phyloP scores from a whole-genome alignment of 768 basidiomycete species.

The Pleurotus platypus region DNA sequence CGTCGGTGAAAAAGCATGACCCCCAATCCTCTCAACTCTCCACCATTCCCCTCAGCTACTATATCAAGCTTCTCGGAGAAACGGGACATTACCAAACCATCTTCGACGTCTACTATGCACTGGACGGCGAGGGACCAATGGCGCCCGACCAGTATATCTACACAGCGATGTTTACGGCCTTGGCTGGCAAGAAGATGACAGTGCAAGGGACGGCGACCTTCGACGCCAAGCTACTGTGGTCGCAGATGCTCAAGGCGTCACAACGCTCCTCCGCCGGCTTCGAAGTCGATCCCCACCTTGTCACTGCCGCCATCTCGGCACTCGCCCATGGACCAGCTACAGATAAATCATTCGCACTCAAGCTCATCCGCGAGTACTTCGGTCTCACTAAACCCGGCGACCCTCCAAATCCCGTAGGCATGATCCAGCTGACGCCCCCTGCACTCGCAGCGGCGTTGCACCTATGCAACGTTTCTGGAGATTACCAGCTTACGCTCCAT shows the following conservation, averaged over 20 bases:
- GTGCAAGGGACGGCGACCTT: slow-evolving; percentile 38
- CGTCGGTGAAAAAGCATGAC: slow-evolving; percentile 44
- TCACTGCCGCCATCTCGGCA: slow-evolving; percentile 49
- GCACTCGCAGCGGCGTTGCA: slow-evolving; percentile 52
- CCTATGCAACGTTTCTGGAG: slow-evolving; percentile 48
- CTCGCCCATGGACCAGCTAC: slow-evolving; percentile 50
- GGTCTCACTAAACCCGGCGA: slow-evolving; percentile 53
- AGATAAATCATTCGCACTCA: slow-evolving; percentile 67
- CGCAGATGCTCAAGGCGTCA: slow-evolving; percentile 51
- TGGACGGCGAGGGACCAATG: slow-evolving; percentile 63
- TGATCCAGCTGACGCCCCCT: slow-evolving; percentile 38
- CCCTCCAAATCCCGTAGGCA: slow-evolving; percentile 28
- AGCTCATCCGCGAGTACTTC: slow-evolving; percentile 58
- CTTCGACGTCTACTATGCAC: slow-evolving; percentile 70
- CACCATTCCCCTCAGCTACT: slow-evolving; percentile 50
- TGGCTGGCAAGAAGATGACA: slow-evolving; percentile 24
- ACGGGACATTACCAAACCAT: slow-evolving; percentile 59
- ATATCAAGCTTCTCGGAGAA: slow-evolving; percentile 65
- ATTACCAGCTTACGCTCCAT: slow-evolving; percentile 45
- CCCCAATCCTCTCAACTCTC: slow-evolving; percentile 44
- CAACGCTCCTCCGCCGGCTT: slow-evolving; percentile 39
- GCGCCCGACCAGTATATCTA: slow-evolving; percentile 59
- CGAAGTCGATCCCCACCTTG: slow-evolving; percentile 48
- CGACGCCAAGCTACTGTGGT: slow-evolving; percentile 73
- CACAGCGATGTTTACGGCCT: slow-evolving; percentile 61